Evolutionary conservation across 495 filamentous ascomycete species (phyloP), one percentile per base, ranked within the genome.

Genomic region (Cairneyella variabilis): DNA sequence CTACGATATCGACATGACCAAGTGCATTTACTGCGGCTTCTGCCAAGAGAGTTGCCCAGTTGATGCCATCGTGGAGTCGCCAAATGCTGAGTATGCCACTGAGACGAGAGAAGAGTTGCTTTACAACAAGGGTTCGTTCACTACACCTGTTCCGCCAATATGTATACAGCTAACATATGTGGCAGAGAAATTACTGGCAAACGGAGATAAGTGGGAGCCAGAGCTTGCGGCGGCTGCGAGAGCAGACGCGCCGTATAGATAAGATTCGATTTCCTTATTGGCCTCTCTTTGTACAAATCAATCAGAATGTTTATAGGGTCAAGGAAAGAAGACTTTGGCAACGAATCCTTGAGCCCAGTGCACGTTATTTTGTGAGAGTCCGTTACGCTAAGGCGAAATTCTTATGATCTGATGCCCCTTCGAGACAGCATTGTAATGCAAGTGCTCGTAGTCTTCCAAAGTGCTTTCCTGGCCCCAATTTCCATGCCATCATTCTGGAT

Each of bases 1-100:
- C 66, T 98, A 98, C 73, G 93, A 98, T 74, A 96, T 98, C 69
- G 93, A 98, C 77, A 98, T 98, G 93, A 97, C 93, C 66, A 98
- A 98, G 78, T 98, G 93, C 73, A 98, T 98, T 69, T 98, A 97
- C 80, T 98, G 93, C 68, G 93, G 93, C 12, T 95, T 95, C 77
- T 98, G 93, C 79, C 93, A 98, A 74, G 93, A 98, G 77, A 95
- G 89, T 58, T 98, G 93, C 73, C 93, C 93, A 25, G 93, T 97
- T 26, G 93, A 98, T 71, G 93, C 93, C 30, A 97, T 98, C 69
- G 93, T 98, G 38, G 91, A 96, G 71, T 88, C 86, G 16, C 90
- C 95, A 55, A 98, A 98, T 66, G 92, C 91, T 48, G 93, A 98
- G 73, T 98, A 97, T 66, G 89, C 93, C 39, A 97, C 90, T 11